These are phyloP conservation scores for Penicillium flavigenum DNA, from an alignment of 495 filamentous ascomycete species.

Conservation along the genomic window DNA sequence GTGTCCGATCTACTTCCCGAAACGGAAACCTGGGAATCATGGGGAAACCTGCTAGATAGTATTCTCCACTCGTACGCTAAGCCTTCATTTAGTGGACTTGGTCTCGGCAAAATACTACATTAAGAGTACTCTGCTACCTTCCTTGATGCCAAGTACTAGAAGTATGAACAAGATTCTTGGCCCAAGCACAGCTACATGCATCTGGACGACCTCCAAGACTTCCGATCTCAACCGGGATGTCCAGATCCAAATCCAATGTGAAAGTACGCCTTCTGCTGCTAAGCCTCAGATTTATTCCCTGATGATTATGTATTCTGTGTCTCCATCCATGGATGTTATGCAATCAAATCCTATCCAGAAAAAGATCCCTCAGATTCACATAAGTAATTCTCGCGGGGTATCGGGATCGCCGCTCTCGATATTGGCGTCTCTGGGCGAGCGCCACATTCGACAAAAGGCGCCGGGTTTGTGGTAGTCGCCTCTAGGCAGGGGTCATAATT, in stretches of 20 bases:
- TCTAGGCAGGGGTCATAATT: neutral
- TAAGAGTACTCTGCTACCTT: neutral
- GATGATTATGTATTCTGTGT: neutral
- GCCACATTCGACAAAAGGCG: neutral
- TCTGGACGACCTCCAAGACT: neutral
- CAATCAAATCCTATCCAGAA: neutral
- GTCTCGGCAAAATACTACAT: constrained; percentile 2
- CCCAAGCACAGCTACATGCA: neutral
- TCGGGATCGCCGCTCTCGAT: neutral
- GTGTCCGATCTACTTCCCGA: constrained; percentile 17
- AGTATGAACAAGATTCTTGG: neutral
- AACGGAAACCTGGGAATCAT: constrained; percentile 7
- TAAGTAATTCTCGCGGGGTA: neutral
- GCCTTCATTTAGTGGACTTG: neutral
- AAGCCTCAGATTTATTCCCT: neutral
- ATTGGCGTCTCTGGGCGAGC: constrained; percentile 1
- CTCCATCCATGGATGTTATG: neutral
- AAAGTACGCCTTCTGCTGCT: neutral
- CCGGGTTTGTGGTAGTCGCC: neutral
- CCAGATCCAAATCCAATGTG: neutral
- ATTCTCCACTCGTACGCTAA: neutral
- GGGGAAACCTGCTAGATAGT: neutral
- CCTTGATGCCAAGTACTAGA: neutral
- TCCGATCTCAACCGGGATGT: neutral
- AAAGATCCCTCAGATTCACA: neutral